Percentiles rank a stretch among this genome's conserved stretches.
These are phyloP conservation scores for Gynochthodes officinalis DNA, from an alignment of 257 asterid species.

Conservation along the genomic window DNA sequence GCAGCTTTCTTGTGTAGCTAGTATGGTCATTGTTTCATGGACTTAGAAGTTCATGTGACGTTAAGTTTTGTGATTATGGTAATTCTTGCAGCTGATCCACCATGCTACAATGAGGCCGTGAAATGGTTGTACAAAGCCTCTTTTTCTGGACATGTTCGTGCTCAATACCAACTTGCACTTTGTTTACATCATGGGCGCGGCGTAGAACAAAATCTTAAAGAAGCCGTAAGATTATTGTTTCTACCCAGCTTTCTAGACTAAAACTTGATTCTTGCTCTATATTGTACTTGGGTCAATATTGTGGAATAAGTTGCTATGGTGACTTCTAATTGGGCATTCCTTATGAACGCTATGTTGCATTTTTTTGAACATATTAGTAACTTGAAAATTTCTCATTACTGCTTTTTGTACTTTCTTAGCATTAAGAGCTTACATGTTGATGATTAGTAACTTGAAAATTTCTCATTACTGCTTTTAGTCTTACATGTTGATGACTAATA, in stretches of 20 bases:
- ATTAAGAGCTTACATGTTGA: neutral
- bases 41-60: neutral
- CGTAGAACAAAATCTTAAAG: conserved; percentile 44
- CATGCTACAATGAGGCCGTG: conserved; percentile 59
- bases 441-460: too few species aligned
- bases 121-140: conserved; percentile 71
- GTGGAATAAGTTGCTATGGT: neutral
- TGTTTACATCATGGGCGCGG: conserved; percentile 87
- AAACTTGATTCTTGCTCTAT: neutral
- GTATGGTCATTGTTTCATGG: neutral
- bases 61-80: neutral
- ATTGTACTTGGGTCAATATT: neutral
- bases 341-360: neutral
- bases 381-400: neutral
- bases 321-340: neutral
- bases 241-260: neutral
- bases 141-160: conserved; percentile 76
- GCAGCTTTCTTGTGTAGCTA: neutral
- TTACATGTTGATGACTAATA: too few species aligned
- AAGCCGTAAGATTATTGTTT: conserved; percentile 50
- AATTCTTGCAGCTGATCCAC: conserved; percentile 57
- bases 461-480: too few species aligned
- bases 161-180: conserved; percentile 92
- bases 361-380: neutral
- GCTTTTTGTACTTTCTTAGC: neutral